A percentile compares a stretch with the other conserved stretches of the same genome.
Evolutionary conservation across 1,284 basidiomycete species (phyloP).

Genomic region (Mixia osmundae): DNA sequence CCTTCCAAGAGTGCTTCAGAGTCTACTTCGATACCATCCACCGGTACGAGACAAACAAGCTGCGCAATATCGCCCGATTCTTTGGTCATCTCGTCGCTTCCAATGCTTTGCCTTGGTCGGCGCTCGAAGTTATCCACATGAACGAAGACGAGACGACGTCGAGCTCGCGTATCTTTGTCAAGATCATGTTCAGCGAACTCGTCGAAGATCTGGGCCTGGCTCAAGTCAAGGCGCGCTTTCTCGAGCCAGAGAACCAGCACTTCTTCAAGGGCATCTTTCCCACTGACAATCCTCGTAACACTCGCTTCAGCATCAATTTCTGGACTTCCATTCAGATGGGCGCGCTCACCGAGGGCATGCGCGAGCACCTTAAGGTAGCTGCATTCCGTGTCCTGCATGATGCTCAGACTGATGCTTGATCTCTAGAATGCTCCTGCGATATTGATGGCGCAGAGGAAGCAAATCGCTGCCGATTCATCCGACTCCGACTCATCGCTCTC

Average conservation of each 20-base stretch:
- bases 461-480: too few species aligned
- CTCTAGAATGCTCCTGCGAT: not conserved
- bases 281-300: slow-evolving; percentile 84
- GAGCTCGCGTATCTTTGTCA: slow-evolving; percentile 87
- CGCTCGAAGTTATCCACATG: slow-evolving; percentile 63
- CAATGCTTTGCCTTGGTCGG: slow-evolving; percentile 74
- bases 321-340: slow-evolving; percentile 73
- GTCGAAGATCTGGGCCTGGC: slow-evolving; percentile 80
- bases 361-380: slow-evolving; percentile 55
- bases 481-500: not conserved
- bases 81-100: slow-evolving; percentile 72
- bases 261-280: slow-evolving; percentile 77
- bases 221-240: slow-evolving; percentile 58
- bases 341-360: slow-evolving; percentile 78
- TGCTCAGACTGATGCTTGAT: not conserved
- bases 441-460: too few species aligned
- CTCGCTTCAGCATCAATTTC: slow-evolving; percentile 80
- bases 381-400: not conserved
- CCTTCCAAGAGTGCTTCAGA: slow-evolving; percentile 62
- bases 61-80: slow-evolving; percentile 90
- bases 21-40: slow-evolving; percentile 93
- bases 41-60: slow-evolving; percentile 91
- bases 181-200: slow-evolving; percentile 86
- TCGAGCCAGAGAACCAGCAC: slow-evolving; percentile 45
- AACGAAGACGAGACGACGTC: slow-evolving; percentile 96